phyloP scores from a whole-genome alignment of 306 rosid species.

The Astragalus membranaceus region DNA sequence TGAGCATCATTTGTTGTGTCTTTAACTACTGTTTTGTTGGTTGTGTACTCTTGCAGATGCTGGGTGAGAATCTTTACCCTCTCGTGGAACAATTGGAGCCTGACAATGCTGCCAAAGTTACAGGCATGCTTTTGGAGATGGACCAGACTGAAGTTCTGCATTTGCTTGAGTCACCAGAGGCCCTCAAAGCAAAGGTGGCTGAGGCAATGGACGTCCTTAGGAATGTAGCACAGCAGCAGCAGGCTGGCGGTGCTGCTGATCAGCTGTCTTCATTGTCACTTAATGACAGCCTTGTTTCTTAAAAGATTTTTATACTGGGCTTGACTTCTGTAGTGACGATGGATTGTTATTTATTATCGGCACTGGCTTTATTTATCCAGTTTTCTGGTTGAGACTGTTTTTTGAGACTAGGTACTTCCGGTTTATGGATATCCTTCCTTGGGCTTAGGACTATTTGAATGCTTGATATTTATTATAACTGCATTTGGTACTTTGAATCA shows the following conservation, averaged over 20 bases:
- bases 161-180: conserved; percentile 96
- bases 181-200: conserved; percentile 90
- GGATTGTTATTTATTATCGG: conserved; percentile 25
- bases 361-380: conserved; percentile 18
- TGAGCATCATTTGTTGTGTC: background rate
- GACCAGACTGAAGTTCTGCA: conserved; percentile 98
- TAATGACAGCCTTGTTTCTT: conserved; percentile 70
- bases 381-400: conserved; percentile 36
- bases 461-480: conserved; percentile 10
- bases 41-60: conserved; percentile 53
- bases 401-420: conserved; percentile 8
- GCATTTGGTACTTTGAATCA: background rate
- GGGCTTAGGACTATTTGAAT: conserved; percentile 1
- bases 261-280: conserved; percentile 78
- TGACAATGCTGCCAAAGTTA: conserved; percentile 94
- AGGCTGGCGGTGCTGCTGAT: conserved; percentile 76
- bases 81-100: conserved; percentile 97
- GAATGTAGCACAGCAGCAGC: conserved; percentile 86
- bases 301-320: conserved; percentile 20
- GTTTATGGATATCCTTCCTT: conserved; percentile 1
- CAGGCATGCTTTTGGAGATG: conserved; percentile 99
- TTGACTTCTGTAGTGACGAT: background rate
- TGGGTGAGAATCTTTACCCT: conserved; percentile 96
- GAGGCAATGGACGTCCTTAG: conserved; percentile 97
- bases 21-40: conserved; percentile 14